Evolutionary conservation across 768 basidiomycete genomes (phyloP).

Genomic region (Lyophyllum decastes): DNA sequence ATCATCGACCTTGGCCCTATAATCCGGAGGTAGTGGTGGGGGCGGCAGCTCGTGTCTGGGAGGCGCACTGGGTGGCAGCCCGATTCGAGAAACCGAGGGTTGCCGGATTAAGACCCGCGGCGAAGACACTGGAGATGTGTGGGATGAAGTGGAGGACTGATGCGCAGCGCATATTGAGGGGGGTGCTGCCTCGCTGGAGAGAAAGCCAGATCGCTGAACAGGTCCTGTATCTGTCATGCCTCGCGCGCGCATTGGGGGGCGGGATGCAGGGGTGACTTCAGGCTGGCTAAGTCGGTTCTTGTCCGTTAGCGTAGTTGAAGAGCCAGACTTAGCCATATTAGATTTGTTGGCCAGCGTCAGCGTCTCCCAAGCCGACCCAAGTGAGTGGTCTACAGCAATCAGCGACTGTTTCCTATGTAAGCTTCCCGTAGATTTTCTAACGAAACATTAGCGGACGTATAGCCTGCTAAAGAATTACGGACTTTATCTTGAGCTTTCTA

Average conservation of each 20-base stretch:
- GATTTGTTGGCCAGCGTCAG: constrained; percentile 16
- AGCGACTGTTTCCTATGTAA: constrained; percentile 24
- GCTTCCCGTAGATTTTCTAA: constrained; percentile 31
- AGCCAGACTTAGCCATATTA: constrained; percentile 26
- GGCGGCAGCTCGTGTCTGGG: constrained; percentile 49
- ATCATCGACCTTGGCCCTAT: constrained; percentile 15
- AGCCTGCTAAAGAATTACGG: neutral
- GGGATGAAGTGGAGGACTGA: constrained; percentile 16
- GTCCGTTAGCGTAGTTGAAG: constrained; percentile 31
- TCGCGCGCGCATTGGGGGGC: constrained; percentile 47
- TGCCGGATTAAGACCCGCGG: constrained; percentile 43
- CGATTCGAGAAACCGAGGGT: constrained; percentile 41
- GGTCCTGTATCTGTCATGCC: constrained; percentile 47
- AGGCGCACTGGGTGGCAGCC: constrained; percentile 48
- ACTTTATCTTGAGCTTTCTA: constrained; percentile 20
- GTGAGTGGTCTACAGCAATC: constrained; percentile 19
- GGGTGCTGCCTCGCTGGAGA: constrained; percentile 15
- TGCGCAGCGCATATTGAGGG: constrained; percentile 9
- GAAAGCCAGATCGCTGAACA: constrained; percentile 33
- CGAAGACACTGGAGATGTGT: constrained; percentile 19
- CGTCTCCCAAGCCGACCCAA: constrained; percentile 26
- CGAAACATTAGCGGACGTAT: constrained; percentile 1
- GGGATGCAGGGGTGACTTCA: constrained; percentile 27
- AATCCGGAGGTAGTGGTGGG: constrained; percentile 32
- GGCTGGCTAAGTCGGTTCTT: constrained; percentile 35